phyloP scores from a whole-genome alignment of 75 land plant genomes.

The Cupressus sempervirens region DNA sequence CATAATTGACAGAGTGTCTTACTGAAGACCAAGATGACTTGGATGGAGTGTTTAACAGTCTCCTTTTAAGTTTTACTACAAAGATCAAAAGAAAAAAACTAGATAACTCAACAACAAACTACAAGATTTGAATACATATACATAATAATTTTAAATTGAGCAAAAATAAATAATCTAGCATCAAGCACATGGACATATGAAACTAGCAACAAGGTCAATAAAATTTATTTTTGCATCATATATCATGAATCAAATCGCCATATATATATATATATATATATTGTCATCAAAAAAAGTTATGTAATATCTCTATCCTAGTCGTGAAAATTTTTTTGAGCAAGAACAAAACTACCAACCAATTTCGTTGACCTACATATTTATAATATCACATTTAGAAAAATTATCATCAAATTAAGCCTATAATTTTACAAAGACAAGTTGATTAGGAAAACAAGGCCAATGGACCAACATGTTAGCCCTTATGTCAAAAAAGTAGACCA shows the following conservation, averaged over 20 bases:
- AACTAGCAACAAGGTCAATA: background rate
- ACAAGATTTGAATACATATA: background rate
- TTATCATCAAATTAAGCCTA: background rate
- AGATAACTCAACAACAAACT: background rate
- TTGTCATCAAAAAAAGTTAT: background rate
- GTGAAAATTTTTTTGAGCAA: conserved; percentile 55
- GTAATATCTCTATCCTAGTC: conserved; percentile 76
- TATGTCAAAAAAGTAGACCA: too few relatives aligned
- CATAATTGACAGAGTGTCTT: background rate
- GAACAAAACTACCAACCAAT: conserved; percentile 46
- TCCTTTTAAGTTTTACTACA: too few relatives aligned
- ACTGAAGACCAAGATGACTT: background rate
- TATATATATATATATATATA: background rate
- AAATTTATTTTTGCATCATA: background rate
- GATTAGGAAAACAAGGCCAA: too few relatives aligned
- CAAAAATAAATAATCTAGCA: background rate
- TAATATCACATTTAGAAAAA: background rate
- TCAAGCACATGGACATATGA: background rate
- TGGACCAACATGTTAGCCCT: too few relatives aligned
- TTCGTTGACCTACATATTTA: conserved; percentile 6
- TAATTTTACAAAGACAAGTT: background rate
- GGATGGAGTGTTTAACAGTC: background rate
- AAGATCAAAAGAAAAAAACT: background rate
- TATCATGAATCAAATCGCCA: conserved; percentile 1
- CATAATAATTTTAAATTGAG: background rate